phyloP scores from a whole-genome alignment of 2,329 filamentous ascomycete species.

The Ophiocordyceps sinensis region DNA sequence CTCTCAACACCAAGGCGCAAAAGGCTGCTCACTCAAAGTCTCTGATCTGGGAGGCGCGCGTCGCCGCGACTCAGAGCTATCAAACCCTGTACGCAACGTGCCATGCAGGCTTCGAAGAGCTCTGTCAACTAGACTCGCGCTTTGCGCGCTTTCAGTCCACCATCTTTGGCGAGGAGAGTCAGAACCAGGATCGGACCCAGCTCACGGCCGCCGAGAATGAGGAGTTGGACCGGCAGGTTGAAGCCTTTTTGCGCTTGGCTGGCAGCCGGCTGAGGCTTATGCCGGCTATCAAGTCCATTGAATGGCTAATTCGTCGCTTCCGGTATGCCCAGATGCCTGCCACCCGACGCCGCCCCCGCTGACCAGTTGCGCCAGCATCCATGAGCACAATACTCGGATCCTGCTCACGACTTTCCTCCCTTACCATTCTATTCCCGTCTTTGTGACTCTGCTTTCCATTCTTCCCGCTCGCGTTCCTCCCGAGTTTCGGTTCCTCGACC shows the following conservation, averaged over 20 bases:
- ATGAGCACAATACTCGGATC: slow-evolving; percentile 73
- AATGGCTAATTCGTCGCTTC: slow-evolving; percentile 90
- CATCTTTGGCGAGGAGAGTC: slow-evolving; percentile 90
- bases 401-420: slow-evolving; percentile 80
- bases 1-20: slow-evolving; percentile 85
- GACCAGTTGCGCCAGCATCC: slow-evolving; percentile 43
- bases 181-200: slow-evolving; percentile 71
- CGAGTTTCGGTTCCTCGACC: slow-evolving; percentile 70
- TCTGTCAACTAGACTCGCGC: slow-evolving; percentile 72
- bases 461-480: slow-evolving; percentile 60
- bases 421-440: slow-evolving; percentile 76
- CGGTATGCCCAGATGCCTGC: slow-evolving; percentile 36
- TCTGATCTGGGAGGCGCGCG: slow-evolving; percentile 75
- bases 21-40: slow-evolving; percentile 87
- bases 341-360: background rate
- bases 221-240: slow-evolving; percentile 62
- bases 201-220: slow-evolving; percentile 72
- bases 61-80: slow-evolving; percentile 79
- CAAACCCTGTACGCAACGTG: slow-evolving; percentile 81
- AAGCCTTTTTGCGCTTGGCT: slow-evolving; percentile 69
- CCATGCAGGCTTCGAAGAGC: slow-evolving; percentile 75
- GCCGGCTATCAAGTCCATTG: slow-evolving; percentile 78
- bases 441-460: slow-evolving; percentile 76
- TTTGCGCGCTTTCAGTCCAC: slow-evolving; percentile 62
- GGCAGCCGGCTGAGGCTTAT: slow-evolving; percentile 66